Conservation (phyloP, 208 protist species). For the Acanthamoeba castellanii region DNA sequence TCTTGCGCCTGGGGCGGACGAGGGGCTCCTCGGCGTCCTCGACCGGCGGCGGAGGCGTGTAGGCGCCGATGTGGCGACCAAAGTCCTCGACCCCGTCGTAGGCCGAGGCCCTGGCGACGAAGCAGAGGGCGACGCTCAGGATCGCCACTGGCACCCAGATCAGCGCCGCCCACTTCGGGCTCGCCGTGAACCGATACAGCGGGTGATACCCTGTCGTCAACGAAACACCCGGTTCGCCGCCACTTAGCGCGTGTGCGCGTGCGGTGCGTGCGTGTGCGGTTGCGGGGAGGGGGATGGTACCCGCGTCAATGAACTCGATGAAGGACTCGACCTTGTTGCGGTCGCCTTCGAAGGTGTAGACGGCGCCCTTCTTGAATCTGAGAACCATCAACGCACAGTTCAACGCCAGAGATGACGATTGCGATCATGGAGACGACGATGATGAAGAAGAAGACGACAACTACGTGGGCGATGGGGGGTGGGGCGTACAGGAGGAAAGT, state of each 20-base stretch:
- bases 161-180: not conserved
- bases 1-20: too few relatives aligned
- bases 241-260: too few relatives aligned
- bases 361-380: not conserved
- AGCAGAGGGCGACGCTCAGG: not conserved
- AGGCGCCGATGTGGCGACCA: not conserved
- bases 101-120: not conserved
- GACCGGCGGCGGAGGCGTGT: not conserved
- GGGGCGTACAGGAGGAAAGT: conserved; percentile 22
- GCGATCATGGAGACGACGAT: not conserved
- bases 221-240: not conserved
- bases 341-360: not conserved
- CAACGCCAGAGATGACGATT: too few relatives aligned
- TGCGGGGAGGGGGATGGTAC: not conserved
- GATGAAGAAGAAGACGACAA: not conserved
- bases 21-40: not conserved
- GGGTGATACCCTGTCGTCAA: not conserved
- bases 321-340: not conserved
- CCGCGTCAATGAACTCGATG: not conserved
- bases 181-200: not conserved
- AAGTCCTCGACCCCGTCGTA: conserved; percentile 20
- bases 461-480: too few relatives aligned
- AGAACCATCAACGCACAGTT: not conserved
- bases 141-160: not conserved
- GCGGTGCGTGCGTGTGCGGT: too few relatives aligned